Conservation (phyloP, 129 eudicot genomes). For the Lactuca sativa region DNA sequence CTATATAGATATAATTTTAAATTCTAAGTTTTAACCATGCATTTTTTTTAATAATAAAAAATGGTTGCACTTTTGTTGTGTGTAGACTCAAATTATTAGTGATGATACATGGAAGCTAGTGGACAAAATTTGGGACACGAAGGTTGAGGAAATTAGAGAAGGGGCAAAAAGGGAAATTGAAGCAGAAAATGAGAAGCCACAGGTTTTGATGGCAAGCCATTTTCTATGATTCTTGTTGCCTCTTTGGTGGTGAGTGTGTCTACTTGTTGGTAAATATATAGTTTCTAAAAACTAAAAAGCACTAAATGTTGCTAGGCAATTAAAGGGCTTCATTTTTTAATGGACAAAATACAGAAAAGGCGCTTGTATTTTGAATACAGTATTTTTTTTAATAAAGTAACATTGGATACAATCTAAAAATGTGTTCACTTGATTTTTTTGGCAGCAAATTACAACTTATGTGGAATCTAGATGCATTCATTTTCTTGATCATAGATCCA, state of each 20-base stretch:
- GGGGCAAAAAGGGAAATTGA: constrained; percentile 54
- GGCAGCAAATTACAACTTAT: background rate
- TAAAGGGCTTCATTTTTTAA: no score
- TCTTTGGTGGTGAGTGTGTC: constrained; percentile 30
- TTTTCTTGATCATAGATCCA: background rate
- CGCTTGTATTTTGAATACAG: no score
- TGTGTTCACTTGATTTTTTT: no score
- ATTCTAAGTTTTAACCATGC: no score
- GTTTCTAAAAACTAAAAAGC: no score
- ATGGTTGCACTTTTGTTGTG: background rate
- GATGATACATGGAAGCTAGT: constrained; percentile 88
- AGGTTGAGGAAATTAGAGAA: constrained; percentile 55
- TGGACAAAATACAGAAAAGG: background rate
- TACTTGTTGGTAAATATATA: no score
- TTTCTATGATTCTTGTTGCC: constrained; percentile 45
- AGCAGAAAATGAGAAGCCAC: constrained; percentile 66
- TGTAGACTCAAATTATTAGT: constrained; percentile 83
- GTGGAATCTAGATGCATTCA: background rate
- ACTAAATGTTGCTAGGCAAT: no score
- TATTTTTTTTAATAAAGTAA: no score
- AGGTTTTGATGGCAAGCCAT: constrained; percentile 71
- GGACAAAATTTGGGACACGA: constrained; percentile 73
- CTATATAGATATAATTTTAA: background rate
- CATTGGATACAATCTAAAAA: no score
- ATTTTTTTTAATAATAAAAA: background rate